Evolutionary conservation across 2,329 filamentous ascomycete species (phyloP).

Genomic region (Alternaria novae-zelandiae): DNA sequence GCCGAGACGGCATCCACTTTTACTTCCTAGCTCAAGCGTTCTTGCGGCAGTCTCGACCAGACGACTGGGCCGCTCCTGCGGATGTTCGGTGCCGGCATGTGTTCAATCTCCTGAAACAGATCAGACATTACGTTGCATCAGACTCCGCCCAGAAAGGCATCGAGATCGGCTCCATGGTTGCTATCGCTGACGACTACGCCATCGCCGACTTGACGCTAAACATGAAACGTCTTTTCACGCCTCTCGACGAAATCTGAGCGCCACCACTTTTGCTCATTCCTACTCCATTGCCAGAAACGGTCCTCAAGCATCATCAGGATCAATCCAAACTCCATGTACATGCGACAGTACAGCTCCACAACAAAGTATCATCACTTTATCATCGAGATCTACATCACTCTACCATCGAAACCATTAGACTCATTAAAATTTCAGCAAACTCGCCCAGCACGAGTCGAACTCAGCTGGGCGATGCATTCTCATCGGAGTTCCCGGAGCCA

Average conservation of each 20-base stretch:
- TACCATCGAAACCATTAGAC: conserved; percentile 14
- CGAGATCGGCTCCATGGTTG: conserved; percentile 70
- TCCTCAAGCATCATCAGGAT: conserved; percentile 2
- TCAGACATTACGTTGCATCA: conserved; percentile 65
- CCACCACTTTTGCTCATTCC: background rate
- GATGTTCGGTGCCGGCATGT: conserved; percentile 67
- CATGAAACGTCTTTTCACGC: conserved; percentile 74
- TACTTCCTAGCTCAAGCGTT: conserved; percentile 74
- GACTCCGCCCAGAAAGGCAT: conserved; percentile 71
- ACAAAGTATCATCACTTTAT: conserved; percentile 28
- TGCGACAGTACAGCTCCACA: conserved; percentile 16
- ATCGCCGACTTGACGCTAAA: conserved; percentile 69
- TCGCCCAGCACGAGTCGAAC: conserved; percentile 16
- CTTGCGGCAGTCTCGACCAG: conserved; percentile 63
- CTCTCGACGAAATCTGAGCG: conserved; percentile 49
- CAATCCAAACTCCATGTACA: conserved; percentile 4
- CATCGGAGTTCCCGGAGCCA: conserved; percentile 36
- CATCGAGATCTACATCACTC: conserved; percentile 21
- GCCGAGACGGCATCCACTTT: conserved; percentile 73
- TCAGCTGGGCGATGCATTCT: conserved; percentile 35
- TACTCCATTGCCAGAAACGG: conserved; percentile 2
- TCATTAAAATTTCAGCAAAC: conserved; percentile 21
- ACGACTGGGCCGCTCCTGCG: conserved; percentile 62
- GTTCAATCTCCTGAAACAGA: conserved; percentile 66
- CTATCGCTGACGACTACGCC: conserved; percentile 72